A percentile compares a stretch with the other conserved stretches of the same genome.
These are phyloP conservation scores for Aspergillus texensis DNA, from an alignment of 2,329 filamentous ascomycete species.

Conservation along the genomic window DNA sequence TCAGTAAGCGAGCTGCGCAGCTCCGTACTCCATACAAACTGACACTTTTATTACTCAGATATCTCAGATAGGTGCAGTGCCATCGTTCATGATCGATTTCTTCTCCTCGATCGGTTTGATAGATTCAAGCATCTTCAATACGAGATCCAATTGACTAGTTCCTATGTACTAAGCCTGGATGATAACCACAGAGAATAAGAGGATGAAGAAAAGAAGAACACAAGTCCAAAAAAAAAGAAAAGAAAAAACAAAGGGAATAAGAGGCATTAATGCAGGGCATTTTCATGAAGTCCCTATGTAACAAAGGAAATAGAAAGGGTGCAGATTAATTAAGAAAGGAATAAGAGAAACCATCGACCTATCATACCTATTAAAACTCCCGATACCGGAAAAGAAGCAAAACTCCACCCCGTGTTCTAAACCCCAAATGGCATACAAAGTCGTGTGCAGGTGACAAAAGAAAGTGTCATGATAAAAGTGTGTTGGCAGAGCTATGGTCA, in stretches of 20 bases:
- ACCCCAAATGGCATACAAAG: constrained; percentile 17
- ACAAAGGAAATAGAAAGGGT: constrained; percentile 7
- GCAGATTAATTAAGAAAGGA: constrained; percentile 6
- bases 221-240: background rate
- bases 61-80: too few species aligned
- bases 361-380: constrained; percentile 14
- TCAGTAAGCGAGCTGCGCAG: too few species aligned
- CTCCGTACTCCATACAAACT: too few species aligned
- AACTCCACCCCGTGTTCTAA: constrained; percentile 23
- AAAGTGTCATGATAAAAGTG: constrained; percentile 10
- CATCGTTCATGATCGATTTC: too few species aligned
- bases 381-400: constrained; percentile 13
- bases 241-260: background rate
- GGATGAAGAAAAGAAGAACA: constrained; percentile 12
- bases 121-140: too few species aligned
- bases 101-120: too few species aligned
- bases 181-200: constrained; percentile 28
- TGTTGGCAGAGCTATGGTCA: background rate
- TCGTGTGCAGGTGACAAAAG: background rate
- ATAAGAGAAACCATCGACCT: constrained; percentile 14
- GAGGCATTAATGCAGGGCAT: constrained; percentile 2
- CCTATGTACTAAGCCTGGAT: constrained; percentile 23
- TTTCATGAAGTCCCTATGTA: constrained; percentile 6
- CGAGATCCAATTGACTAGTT: constrained; percentile 24
- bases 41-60: too few species aligned